Percentiles rank a stretch among this genome's conserved stretches.
Conservation (phyloP, 2,329 filamentous ascomycete species). For the Aspergillus aculeatus region DNA sequence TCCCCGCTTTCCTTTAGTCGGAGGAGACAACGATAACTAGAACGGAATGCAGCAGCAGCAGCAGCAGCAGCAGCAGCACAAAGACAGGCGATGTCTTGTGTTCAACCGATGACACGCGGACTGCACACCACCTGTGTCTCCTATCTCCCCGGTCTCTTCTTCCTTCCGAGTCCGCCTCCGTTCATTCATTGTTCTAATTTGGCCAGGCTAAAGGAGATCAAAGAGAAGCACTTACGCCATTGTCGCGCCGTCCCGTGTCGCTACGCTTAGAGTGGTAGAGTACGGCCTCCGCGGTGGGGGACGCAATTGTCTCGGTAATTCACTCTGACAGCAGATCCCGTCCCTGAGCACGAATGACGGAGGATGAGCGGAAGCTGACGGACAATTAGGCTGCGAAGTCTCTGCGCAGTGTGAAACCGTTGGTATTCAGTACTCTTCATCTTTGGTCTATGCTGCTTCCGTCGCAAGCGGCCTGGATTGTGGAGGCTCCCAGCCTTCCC, state of each 20-base stretch:
- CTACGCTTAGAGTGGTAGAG: not conserved
- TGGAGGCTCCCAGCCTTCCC: not conserved
- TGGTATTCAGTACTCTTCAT: not conserved
- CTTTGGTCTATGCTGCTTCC: not conserved
- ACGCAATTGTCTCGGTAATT: not conserved
- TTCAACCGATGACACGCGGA: not conserved
- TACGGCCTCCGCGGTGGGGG: constrained; percentile 1
- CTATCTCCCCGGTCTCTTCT: not conserved
- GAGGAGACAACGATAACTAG: too few species aligned
- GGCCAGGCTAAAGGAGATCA: not conserved
- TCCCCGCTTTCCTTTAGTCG: too few species aligned
- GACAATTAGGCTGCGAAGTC: not conserved
- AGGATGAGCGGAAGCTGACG: constrained; percentile 1
- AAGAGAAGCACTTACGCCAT: not conserved
- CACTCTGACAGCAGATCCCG: not conserved
- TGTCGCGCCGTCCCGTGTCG: constrained; percentile 16
- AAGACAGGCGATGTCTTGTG: not conserved
- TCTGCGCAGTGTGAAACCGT: not conserved
- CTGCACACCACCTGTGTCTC: not conserved
- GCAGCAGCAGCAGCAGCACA: not conserved
- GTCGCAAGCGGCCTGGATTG: not conserved
- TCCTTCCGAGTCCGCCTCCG: not conserved
- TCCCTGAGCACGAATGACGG: not conserved
- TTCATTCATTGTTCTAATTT: not conserved
- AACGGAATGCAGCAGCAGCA: too few species aligned